These are phyloP conservation scores for Silene coronaria DNA, from an alignment of 179 eudicot species.

Conservation along the genomic window DNA sequence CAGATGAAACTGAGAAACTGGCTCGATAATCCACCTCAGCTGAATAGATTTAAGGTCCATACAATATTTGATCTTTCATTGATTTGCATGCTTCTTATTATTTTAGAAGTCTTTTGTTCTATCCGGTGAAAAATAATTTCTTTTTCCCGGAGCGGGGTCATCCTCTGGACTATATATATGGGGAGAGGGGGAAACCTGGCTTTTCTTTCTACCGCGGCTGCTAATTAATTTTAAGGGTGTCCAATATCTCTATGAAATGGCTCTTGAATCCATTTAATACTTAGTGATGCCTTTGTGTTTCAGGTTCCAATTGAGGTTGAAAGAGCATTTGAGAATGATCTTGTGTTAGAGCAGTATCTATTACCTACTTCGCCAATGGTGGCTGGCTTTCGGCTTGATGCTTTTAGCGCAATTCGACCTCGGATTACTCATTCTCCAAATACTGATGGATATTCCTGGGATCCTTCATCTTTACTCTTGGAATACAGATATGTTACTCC, in stretches of 20 bases:
- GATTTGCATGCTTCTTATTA: not conserved
- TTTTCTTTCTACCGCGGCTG: not conserved
- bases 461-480: conserved; percentile 37
- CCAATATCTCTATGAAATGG: not conserved
- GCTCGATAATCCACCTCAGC: conserved; percentile 67
- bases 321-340: conserved; percentile 65
- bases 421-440: conserved; percentile 78
- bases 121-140: not conserved
- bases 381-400: conserved; percentile 91
- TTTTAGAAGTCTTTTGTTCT: no score
- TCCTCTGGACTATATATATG: no score
- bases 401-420: conserved; percentile 74
- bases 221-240: no score
- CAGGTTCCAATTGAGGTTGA: conserved; percentile 90
- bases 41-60: conserved; percentile 80
- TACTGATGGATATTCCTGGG: conserved; percentile 39
- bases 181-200: not conserved
- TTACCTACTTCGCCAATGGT: conserved; percentile 73
- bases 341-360: conserved; percentile 69
- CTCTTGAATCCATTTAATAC: not conserved
- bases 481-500: conserved; percentile 70
- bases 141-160: no score
- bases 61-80: no score
- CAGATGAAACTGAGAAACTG: conserved; percentile 59
- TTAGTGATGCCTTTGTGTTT: conserved; percentile 14